Evolutionary conservation across 2,329 filamentous ascomycete species (phyloP), one percentile per base, ranked within the genome.

Genomic region (Gaeumannomyces tritici): DNA sequence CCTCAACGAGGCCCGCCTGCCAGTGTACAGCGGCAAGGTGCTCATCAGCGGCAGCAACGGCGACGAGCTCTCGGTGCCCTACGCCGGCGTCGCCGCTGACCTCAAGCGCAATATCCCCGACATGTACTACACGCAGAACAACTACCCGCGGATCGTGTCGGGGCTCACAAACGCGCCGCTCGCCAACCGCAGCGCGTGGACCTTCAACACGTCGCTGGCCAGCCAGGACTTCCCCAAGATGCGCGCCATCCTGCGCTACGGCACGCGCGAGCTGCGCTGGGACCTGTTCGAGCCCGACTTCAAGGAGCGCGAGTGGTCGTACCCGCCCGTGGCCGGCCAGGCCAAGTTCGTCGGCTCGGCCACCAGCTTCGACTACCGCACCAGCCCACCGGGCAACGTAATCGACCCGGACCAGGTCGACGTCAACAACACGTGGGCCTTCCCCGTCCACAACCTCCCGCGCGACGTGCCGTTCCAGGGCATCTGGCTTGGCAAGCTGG

Each of bases 11-110:
- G 63, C 65, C 3, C 67, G 65, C 18, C 64, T 75, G 31, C 73
- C 73, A 2, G 62, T 74, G 18, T 75, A 74, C 62, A 71, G 72
- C 59, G 73, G 73, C 58, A 72, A 70, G 63, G 67, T 75, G 28
- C 64, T 71, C 21, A 65, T 75, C 57, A 66, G 68, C 12, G 69
- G 68, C 28, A 70, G 68, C 63, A 70, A 70, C 57, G 71, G 71
- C 33, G 73, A 75, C 61, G 64, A 67, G 27, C 65, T 74, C 27
- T 70, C 68, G 11, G 68, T 74, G 7, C 72, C 71, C 2, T 74
- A 75, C 64, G 57, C 72, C 47, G 72, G 68, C 5, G 55, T 58
- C 8, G 47, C 35, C 9, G 62, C 59, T 58, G 42, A 65, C 55
- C 66, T 66, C 12, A 64, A 64, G 59, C 33, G 42, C 51, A 62